Evolutionary conservation across 352 stramenopile species (phyloP).

Genomic region (Globisporangium spinosum): DNA sequence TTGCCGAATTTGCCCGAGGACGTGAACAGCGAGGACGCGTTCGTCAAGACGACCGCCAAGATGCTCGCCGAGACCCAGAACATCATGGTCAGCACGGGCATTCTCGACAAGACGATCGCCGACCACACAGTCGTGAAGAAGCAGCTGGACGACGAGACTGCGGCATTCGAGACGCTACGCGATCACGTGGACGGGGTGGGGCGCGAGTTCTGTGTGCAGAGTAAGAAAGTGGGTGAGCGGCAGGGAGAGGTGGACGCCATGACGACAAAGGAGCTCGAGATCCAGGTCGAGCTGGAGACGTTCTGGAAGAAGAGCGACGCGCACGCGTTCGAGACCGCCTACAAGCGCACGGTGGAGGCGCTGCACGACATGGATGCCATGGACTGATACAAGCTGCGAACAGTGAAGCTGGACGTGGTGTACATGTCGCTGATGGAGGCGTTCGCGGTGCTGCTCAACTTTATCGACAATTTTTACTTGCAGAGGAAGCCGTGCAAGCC

Average conservation of each 20-base stretch:
- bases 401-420: slow-evolving; percentile 51
- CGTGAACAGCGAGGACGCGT: slow-evolving; percentile 57
- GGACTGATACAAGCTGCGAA: slow-evolving; percentile 76
- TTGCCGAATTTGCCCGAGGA: slow-evolving; percentile 68
- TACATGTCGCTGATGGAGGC: slow-evolving; percentile 63
- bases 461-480: slow-evolving; percentile 66
- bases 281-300: slow-evolving; percentile 74
- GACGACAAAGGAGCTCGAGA: slow-evolving; percentile 51
- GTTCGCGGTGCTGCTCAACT: slow-evolving; percentile 66
- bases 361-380: slow-evolving; percentile 49
- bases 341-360: slow-evolving; percentile 57
- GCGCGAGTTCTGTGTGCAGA: slow-evolving; percentile 36
- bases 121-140: slow-evolving; percentile 33
- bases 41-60: slow-evolving; percentile 65
- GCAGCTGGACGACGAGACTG: slow-evolving; percentile 23
- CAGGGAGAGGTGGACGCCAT: slow-evolving; percentile 39
- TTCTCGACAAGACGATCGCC: slow-evolving; percentile 50
- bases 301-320: slow-evolving; percentile 66
- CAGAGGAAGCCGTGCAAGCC: slow-evolving; percentile 37
- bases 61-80: slow-evolving; percentile 79
- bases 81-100: slow-evolving; percentile 56
- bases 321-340: slow-evolving; percentile 48
- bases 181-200: slow-evolving; percentile 53
- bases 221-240: slow-evolving; percentile 26
- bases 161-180: slow-evolving; percentile 36